These are phyloP conservation scores for Solanum chiquidenum DNA, from an alignment of 257 asterid genomes.

Conservation along the genomic window DNA sequence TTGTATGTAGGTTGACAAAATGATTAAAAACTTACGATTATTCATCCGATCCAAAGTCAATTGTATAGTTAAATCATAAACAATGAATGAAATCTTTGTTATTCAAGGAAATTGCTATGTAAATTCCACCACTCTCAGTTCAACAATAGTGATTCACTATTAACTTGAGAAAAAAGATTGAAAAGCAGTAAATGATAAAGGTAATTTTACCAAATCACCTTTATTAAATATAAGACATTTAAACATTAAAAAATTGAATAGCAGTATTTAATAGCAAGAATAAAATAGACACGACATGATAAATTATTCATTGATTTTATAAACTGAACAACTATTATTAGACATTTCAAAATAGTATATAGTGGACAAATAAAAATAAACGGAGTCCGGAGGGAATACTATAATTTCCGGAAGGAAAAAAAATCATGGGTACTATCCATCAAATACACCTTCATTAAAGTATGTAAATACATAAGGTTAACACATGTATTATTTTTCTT, in stretches of 20 bases:
- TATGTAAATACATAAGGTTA: neutral
- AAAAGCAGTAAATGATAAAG: too few relatives aligned
- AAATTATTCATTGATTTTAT: too few relatives aligned
- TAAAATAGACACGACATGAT: neutral
- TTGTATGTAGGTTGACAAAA: neutral
- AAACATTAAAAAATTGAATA: too few relatives aligned
- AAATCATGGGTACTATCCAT: neutral
- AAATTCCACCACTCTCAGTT: neutral
- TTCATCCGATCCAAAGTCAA: neutral
- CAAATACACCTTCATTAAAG: too few relatives aligned
- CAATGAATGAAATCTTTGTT: neutral
- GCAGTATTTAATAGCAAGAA: too few relatives aligned
- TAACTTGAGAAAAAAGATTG: too few relatives aligned
- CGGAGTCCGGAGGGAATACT: fast-evolving
- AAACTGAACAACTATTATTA: too few relatives aligned
- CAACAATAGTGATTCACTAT: too few relatives aligned
- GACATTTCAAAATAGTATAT: too few relatives aligned
- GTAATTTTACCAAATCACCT: too few relatives aligned
- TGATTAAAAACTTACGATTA: neutral
- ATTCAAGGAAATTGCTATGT: neutral
- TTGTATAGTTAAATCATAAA: neutral
- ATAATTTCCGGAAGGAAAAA: neutral
- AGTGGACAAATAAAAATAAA: too few relatives aligned
- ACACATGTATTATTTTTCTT: neutral
- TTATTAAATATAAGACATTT: too few relatives aligned